Evolutionary conservation across 306 rosid genomes (phyloP), one percentile per base, ranked within the genome.

Genomic region (Lupinus albus): DNA sequence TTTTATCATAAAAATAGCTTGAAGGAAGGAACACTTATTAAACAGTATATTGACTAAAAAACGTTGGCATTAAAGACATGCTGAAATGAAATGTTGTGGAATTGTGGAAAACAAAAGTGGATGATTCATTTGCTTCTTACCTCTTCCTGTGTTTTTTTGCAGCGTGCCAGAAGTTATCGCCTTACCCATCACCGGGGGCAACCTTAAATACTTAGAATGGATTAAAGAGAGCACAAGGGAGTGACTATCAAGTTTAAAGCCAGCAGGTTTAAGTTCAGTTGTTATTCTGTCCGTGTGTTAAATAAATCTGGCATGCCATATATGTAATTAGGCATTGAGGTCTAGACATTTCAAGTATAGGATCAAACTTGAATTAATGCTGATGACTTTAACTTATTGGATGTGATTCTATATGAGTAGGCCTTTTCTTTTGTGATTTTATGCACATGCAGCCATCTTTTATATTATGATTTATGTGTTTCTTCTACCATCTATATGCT

Each of bases 101-200:
- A 38, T 7, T 9, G 4, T 36, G 17, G 61, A 67, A 55, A 64
- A 60, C 9, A 35, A 8, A 8, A 2, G 35, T 55, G 57, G 18
- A 49, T 58, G 18, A 49, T 58, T 49, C 48, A 6, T 55, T 33
- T 51, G 36, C 62, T 50, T 52, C 49, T 68, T 48, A 74, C 46
- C 66, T 47, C 18, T 28, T 50, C 67, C 52, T 61, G 51, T 64
- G 64, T 79, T 62, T 72, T 20, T 44, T 73, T 39, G 46, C 89
- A 93, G 99, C 7, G 93, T 88, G 53, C 99, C 99, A 1, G 99
- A 93, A 82, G 99, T 93, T 46, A 90, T 93, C 21, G 84, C 97
- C 60, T 81, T 93, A 48, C 97, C 97, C 28, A 88, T 93, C 74
- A 84, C 86, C 0, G 97, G 97, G 6, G 96, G 97, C 52, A 87